Conservation (phyloP, 2,329 filamentous ascomycete species). For the Monilinia fructicola region DNA sequence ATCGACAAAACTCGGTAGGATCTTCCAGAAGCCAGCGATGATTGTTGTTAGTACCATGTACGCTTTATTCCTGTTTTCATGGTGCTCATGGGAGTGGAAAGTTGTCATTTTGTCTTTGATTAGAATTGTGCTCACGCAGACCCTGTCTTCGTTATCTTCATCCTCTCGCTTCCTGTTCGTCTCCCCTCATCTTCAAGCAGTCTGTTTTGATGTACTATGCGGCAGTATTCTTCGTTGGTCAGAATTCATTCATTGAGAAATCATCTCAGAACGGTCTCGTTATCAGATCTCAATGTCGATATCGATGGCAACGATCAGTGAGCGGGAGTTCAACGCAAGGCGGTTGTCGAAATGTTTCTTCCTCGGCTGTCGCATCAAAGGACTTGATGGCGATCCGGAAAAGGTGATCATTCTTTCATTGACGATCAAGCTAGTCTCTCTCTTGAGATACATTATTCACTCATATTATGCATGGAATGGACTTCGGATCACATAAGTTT, state of each 20-base stretch:
- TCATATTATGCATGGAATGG: slow-evolving; percentile 13
- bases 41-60: slow-evolving; percentile 37
- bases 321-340: slow-evolving; percentile 25
- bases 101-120: slow-evolving; percentile 31
- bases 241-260: slow-evolving; percentile 30
- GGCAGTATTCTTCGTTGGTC: slow-evolving; percentile 19
- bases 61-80: slow-evolving; percentile 37
- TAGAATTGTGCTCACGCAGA: slow-evolving; percentile 38
- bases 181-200: slow-evolving; percentile 18
- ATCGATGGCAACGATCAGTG: slow-evolving; percentile 19
- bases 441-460: slow-evolving; percentile 30
- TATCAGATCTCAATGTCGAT: slow-evolving; percentile 32
- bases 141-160: slow-evolving; percentile 26
- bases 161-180: slow-evolving; percentile 21
- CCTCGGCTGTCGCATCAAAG: slow-evolving; percentile 1
- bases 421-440: slow-evolving; percentile 37
- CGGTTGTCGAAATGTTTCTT: slow-evolving; percentile 26
- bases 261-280: slow-evolving; percentile 15
- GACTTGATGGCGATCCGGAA: slow-evolving; percentile 26
- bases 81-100: slow-evolving; percentile 25
- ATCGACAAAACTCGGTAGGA: slow-evolving; percentile 60
- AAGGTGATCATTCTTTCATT: slow-evolving; percentile 28
- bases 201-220: background rate
- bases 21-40: slow-evolving; percentile 43
- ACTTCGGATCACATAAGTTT: slow-evolving; percentile 2